Evolutionary conservation across 768 basidiomycete species (phyloP).

Genomic region (Tricholoma terreum): DNA sequence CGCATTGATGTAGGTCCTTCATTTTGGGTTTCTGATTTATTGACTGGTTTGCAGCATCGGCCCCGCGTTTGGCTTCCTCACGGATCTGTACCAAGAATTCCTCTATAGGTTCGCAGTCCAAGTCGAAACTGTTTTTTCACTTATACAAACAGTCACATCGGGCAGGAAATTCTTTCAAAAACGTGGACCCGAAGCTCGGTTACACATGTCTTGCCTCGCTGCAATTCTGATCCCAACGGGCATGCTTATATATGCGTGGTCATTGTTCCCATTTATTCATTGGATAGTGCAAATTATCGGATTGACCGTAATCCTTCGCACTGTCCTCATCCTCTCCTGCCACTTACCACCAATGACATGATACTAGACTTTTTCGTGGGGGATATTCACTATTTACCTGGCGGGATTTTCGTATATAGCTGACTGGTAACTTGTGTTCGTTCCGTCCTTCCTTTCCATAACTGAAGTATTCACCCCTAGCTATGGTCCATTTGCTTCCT

Average conservation of each 20-base stretch:
- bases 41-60: slow-evolving; percentile 43
- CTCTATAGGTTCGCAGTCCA: slow-evolving; percentile 43
- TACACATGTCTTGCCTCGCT: slow-evolving; percentile 55
- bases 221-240: slow-evolving; percentile 51
- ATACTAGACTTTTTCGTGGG: slow-evolving; percentile 47
- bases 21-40: too few species aligned
- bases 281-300: slow-evolving; percentile 65
- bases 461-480: slow-evolving; percentile 16
- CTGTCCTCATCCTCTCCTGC: slow-evolving; percentile 1
- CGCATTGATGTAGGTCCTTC: slow-evolving; percentile 46
- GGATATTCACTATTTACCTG: slow-evolving; percentile 55
- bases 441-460: not conserved
- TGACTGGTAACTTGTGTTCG: slow-evolving; percentile 46
- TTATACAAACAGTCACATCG: not conserved
- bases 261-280: slow-evolving; percentile 47
- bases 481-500: slow-evolving; percentile 63
- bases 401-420: slow-evolving; percentile 59
- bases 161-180: slow-evolving; percentile 31
- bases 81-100: slow-evolving; percentile 45
- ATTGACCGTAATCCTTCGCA: slow-evolving; percentile 32
- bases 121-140: too few species aligned
- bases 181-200: slow-evolving; percentile 54
- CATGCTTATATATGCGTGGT: slow-evolving; percentile 78
- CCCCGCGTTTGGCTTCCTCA: slow-evolving; percentile 43
- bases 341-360: slow-evolving; percentile 2